phyloP scores from a whole-genome alignment of 2,329 filamentous ascomycete genomes.

The Fusarium penzigii region DNA sequence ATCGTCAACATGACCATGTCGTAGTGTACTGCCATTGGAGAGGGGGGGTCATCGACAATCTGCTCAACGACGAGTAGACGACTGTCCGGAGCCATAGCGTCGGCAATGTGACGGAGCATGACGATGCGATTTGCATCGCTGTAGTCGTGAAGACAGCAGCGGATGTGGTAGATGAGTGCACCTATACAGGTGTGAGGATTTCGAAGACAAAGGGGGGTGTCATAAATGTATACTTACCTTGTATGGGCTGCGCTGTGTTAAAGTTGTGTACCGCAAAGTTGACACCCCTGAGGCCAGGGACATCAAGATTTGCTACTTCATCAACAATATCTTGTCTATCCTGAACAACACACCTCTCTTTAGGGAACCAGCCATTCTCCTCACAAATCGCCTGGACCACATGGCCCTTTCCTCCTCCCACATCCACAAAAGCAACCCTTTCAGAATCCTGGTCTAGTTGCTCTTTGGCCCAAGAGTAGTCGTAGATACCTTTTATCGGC shows the following conservation, averaged over 20 bases:
- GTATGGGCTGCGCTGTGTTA: slow-evolving; percentile 33
- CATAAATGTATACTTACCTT: slow-evolving; percentile 20
- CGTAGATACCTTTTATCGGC: slow-evolving; percentile 31
- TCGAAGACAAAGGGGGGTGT: not conserved
- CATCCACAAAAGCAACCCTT: slow-evolving; percentile 33
- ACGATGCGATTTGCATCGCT: slow-evolving; percentile 29
- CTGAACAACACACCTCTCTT: slow-evolving; percentile 33
- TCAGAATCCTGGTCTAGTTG: slow-evolving; percentile 2
- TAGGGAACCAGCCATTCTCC: slow-evolving; percentile 26
- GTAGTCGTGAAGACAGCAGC: slow-evolving; percentile 38
- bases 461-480: slow-evolving; percentile 31
- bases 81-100: slow-evolving; percentile 35
- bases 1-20: slow-evolving; percentile 36
- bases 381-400: slow-evolving; percentile 27
- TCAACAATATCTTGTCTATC: slow-evolving; percentile 34
- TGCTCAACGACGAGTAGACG: slow-evolving; percentile 36
- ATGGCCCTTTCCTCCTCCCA: slow-evolving; percentile 37
- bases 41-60: slow-evolving; percentile 30
- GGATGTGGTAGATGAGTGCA: slow-evolving; percentile 34
- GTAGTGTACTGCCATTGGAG: slow-evolving; percentile 22
- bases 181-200: slow-evolving; percentile 18
- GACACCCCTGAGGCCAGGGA: not conserved
- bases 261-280: slow-evolving; percentile 29
- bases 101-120: slow-evolving; percentile 34
- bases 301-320: slow-evolving; percentile 18